Evolutionary conservation across 306 rosid genomes (phyloP).

Genomic region (Trifolium fragiferum): DNA sequence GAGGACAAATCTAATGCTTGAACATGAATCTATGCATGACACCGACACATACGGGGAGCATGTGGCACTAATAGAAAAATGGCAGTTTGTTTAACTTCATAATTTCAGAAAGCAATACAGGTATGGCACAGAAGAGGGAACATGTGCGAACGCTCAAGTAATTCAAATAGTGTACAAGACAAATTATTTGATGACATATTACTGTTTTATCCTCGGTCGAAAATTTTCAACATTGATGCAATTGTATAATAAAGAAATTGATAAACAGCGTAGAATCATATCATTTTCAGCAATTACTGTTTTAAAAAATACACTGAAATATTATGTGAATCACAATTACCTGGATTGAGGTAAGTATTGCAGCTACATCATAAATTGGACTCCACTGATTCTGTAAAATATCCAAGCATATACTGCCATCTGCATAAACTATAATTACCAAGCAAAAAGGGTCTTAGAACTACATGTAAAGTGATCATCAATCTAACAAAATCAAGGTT

Average conservation of each 20-base stretch:
- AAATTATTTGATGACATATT: slow-evolving; percentile 2
- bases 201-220: not conserved
- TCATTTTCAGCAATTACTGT: not conserved
- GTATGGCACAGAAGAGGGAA: not conserved
- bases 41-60: not conserved
- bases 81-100: not conserved
- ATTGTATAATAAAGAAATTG: not conserved
- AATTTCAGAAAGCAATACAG: slow-evolving; percentile 28
- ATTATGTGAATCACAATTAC: slow-evolving; percentile 49
- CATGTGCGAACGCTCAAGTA: not conserved
- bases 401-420: slow-evolving; percentile 99
- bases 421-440: slow-evolving; percentile 85
- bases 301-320: slow-evolving; percentile 28
- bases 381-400: slow-evolving; percentile 98
- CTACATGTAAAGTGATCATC: slow-evolving; percentile 24
- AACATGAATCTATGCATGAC: slow-evolving; percentile 1
- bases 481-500: not conserved
- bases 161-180: not conserved
- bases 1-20: not conserved
- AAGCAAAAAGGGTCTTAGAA: slow-evolving; percentile 35
- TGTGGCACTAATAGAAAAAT: not conserved
- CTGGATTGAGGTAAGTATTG: slow-evolving; percentile 98
- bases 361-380: slow-evolving; percentile 97
- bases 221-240: slow-evolving; percentile 18
- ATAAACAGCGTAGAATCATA: slow-evolving; percentile 9